Conservation (phyloP, 768 basidiomycete genomes). For the Mycena capillaripes region DNA sequence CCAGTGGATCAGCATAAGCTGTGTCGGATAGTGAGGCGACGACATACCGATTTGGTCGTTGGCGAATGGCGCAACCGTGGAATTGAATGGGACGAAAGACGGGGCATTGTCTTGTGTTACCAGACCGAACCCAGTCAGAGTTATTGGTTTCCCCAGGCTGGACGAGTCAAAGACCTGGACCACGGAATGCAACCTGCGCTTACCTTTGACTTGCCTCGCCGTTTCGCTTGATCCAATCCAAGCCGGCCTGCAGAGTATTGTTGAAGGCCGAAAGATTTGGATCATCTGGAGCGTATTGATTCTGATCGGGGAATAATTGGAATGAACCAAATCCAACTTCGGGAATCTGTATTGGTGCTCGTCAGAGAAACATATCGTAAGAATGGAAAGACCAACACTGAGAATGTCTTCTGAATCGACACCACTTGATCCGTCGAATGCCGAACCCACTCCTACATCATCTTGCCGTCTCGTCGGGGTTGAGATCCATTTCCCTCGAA, state of each 20-base stretch:
- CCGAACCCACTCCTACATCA: conserved; percentile 38
- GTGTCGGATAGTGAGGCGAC: background rate
- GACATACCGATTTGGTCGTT: conserved; percentile 32
- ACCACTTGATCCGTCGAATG: conserved; percentile 68
- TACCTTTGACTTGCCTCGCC: conserved; percentile 60
- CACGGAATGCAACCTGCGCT: conserved; percentile 34
- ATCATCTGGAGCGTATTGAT: conserved; percentile 63
- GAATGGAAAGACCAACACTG: conserved; percentile 37
- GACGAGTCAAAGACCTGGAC: conserved; percentile 5
- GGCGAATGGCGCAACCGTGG: conserved; percentile 46
- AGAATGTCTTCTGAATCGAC: conserved; percentile 78
- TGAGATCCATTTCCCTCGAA: conserved; percentile 73
- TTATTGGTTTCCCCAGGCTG: conserved; percentile 69
- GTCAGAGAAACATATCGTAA: background rate
- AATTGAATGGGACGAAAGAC: conserved; percentile 75
- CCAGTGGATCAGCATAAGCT: background rate
- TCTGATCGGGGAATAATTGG: conserved; percentile 80
- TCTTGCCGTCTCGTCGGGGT: conserved; percentile 65
- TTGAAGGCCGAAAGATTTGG: conserved; percentile 65
- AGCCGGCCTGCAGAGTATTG: conserved; percentile 64
- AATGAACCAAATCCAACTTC: conserved; percentile 71
- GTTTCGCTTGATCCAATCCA: conserved; percentile 69
- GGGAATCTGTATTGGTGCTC: conserved; percentile 51
- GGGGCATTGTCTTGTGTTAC: conserved; percentile 68
- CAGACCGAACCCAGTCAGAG: conserved; percentile 71